Conservation (phyloP, 164 flowering plant genomes). For the Chimonanthus praecox region DNA sequence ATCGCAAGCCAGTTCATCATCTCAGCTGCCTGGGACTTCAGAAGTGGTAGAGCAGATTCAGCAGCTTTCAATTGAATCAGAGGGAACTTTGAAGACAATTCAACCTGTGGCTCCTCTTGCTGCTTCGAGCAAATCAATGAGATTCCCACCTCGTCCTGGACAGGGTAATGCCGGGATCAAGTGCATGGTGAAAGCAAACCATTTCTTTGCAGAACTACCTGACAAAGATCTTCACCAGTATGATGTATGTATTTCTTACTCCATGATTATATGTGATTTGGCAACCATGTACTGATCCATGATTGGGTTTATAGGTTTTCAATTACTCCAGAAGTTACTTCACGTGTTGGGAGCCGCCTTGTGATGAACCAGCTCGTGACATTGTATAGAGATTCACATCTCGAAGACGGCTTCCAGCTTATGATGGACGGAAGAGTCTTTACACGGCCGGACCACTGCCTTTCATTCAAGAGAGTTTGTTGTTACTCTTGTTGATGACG, state of each 20-base stretch:
- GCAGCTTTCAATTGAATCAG: conserved; percentile 12
- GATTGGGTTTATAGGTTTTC: conserved; percentile 54
- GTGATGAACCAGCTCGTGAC: conserved; percentile 73
- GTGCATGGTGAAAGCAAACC: conserved; percentile 80
- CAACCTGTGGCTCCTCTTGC: conserved; percentile 26
- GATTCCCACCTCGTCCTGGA: conserved; percentile 75
- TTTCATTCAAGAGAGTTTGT: conserved; percentile 59
- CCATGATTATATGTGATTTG: background rate
- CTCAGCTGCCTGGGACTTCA: conserved; percentile 1
- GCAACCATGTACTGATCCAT: background rate
- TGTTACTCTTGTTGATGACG: conserved; percentile 71
- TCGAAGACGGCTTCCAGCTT: conserved; percentile 86
- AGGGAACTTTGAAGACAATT: conserved; percentile 7
- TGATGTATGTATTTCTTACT: conserved; percentile 43
- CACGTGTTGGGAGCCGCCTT: conserved; percentile 79
- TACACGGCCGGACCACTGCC: conserved; percentile 98
- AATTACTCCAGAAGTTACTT: conserved; percentile 78
- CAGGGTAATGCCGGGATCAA: conserved; percentile 50
- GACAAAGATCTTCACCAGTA: conserved; percentile 81
- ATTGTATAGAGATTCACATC: conserved; percentile 63
- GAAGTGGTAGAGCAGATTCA: conserved; percentile 36
- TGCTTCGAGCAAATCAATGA: conserved; percentile 52
- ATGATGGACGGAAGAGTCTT: conserved; percentile 94
- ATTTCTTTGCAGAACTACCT: conserved; percentile 75
- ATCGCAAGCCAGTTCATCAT: conserved; percentile 41